Percentiles rank a stretch among this genome's conserved stretches.
Evolutionary conservation across 208 protist species (phyloP).

Genomic region (Strigomonas galati): DNA sequence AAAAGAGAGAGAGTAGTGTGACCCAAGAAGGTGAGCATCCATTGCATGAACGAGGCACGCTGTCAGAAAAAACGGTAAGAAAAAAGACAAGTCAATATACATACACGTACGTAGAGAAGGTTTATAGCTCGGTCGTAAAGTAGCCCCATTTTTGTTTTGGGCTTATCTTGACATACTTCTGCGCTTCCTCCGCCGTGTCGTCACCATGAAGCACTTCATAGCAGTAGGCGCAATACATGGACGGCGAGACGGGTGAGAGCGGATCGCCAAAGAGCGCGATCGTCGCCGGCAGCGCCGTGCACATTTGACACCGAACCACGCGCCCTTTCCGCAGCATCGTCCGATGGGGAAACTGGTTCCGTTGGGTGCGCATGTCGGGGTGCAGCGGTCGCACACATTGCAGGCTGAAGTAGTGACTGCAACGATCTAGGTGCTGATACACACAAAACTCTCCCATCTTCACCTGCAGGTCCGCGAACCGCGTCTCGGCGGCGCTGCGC

Average conservation of each 20-base stretch:
- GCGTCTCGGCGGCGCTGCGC: conserved; percentile 50
- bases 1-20: neutral
- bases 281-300: conserved; percentile 57
- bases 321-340: conserved; percentile 31
- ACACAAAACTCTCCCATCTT: conserved; percentile 64
- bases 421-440: conserved; percentile 60
- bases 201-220: conserved; percentile 59
- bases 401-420: conserved; percentile 79
- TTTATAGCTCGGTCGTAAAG: conserved; percentile 13
- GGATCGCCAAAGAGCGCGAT: conserved; percentile 60
- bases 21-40: neutral
- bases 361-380: conserved; percentile 27
- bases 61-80: conserved; percentile 9
- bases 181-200: conserved; percentile 41
- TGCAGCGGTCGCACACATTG: conserved; percentile 36
- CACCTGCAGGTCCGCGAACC: conserved; percentile 63
- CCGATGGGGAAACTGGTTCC: conserved; percentile 54
- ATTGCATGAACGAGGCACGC: neutral
- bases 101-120: too few species aligned
- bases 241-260: conserved; percentile 34
- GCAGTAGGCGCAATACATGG: conserved; percentile 68
- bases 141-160: conserved; percentile 32
- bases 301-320: conserved; percentile 55
- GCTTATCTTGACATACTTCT: conserved; percentile 34
- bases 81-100: too few species aligned